Conservation (phyloP, 2,329 filamentous ascomycete genomes). For the Amesomyces nigricolor region DNA sequence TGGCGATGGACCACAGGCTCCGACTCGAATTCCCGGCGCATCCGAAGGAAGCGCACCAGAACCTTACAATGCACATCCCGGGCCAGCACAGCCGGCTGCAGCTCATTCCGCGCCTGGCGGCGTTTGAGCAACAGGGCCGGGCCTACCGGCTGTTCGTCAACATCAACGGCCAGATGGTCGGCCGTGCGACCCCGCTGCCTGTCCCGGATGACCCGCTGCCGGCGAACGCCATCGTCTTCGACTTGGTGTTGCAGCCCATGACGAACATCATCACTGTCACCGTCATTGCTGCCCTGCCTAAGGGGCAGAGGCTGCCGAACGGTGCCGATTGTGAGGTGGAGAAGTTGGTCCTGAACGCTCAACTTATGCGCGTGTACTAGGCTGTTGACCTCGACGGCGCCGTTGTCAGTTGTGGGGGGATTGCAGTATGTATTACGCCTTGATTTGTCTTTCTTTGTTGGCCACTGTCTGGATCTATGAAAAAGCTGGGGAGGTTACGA, state of each 20-base stretch:
- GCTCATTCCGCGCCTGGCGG: constrained; percentile 60
- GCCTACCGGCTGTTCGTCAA: constrained; percentile 73
- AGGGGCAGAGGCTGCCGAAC: constrained; percentile 49
- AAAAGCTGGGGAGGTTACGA: no score
- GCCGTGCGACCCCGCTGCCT: constrained; percentile 39
- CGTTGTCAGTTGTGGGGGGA: no score
- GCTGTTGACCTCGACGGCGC: neutral
- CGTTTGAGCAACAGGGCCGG: constrained; percentile 55
- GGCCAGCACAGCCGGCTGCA: constrained; percentile 64
- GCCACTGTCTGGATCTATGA: neutral
- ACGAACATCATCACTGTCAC: constrained; percentile 76
- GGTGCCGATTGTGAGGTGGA: constrained; percentile 69
- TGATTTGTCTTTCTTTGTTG: neutral
- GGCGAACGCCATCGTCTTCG: constrained; percentile 63
- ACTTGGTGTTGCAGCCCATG: constrained; percentile 64
- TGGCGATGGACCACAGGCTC: constrained; percentile 57
- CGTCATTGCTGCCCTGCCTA: constrained; percentile 64
- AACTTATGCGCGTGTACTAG: constrained; percentile 40
- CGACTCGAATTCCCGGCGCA: constrained; percentile 61
- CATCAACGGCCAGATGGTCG: constrained; percentile 61
- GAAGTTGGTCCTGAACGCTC: constrained; percentile 68
- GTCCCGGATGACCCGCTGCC: constrained; percentile 50
- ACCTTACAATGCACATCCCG: constrained; percentile 65
- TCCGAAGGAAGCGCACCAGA: constrained; percentile 61
- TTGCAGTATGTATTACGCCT: no score